Conservation (phyloP, 768 basidiomycete genomes). For the Lepiota brunneoincarnata region DNA sequence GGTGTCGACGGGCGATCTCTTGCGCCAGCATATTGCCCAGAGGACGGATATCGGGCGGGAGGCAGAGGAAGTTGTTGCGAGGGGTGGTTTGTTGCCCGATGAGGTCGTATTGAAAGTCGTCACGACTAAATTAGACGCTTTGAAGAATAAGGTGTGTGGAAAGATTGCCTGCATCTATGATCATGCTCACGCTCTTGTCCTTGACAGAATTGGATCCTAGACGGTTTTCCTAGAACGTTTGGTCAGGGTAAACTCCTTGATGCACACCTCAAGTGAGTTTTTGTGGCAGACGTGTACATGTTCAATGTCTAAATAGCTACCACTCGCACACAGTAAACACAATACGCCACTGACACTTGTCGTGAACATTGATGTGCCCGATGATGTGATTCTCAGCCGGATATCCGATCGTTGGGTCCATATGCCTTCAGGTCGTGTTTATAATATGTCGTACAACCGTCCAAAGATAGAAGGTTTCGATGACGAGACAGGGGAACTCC, state of each 20-base stretch:
- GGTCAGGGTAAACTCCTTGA: constrained; percentile 82
- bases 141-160: constrained; percentile 59
- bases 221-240: constrained; percentile 89
- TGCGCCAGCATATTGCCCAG: constrained; percentile 81
- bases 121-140: constrained; percentile 62
- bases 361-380: constrained; percentile 86
- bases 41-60: constrained; percentile 68
- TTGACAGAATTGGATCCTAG: constrained; percentile 83
- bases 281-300: not conserved
- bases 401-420: constrained; percentile 93
- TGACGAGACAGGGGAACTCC: constrained; percentile 82
- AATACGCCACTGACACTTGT: constrained; percentile 72
- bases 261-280: constrained; percentile 62
- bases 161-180: not conserved
- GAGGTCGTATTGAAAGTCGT: constrained; percentile 78
- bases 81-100: constrained; percentile 75
- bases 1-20: constrained; percentile 80
- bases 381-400: constrained; percentile 78
- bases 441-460: constrained; percentile 86
- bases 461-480: constrained; percentile 79
- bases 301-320: not conserved
- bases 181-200: not conserved
- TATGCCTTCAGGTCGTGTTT: constrained; percentile 82
- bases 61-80: constrained; percentile 78
- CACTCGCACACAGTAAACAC: constrained; percentile 43